phyloP scores from a whole-genome alignment of 2,329 filamentous ascomycete species.

The Xylaria sp. region DNA sequence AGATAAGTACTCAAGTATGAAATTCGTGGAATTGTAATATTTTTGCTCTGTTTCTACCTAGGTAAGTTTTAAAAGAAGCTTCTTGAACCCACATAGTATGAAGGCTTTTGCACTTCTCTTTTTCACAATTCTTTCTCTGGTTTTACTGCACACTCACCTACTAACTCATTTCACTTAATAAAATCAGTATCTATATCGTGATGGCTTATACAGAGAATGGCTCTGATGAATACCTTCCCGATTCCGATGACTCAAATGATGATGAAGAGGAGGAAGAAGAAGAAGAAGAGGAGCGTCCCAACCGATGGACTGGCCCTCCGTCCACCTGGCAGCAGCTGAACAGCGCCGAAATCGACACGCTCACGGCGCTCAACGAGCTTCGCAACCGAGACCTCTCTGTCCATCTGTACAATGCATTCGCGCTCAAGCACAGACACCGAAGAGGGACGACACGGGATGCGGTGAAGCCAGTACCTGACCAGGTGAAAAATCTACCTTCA shows the following conservation, averaged over 20 bases:
- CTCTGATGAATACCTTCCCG: conserved; percentile 47
- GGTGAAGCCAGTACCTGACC: conserved; percentile 43
- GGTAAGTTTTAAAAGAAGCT: neutral
- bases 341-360: conserved; percentile 70
- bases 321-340: conserved; percentile 75
- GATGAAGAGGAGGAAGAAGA: conserved; percentile 52
- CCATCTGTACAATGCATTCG: conserved; percentile 83
- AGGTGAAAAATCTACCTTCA: conserved; percentile 44
- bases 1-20: neutral
- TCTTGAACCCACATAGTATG: conserved; percentile 20
- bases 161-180: conserved; percentile 7
- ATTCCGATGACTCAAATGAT: conserved; percentile 55
- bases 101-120: neutral
- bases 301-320: conserved; percentile 75
- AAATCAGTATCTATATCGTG: neutral
- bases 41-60: neutral
- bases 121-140: neutral
- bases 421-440: conserved; percentile 65
- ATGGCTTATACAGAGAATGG: conserved; percentile 40
- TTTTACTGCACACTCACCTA: neutral
- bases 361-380: conserved; percentile 70
- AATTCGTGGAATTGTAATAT: neutral
- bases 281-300: conserved; percentile 65
- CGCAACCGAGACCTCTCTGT: conserved; percentile 74
- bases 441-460: conserved; percentile 24